A percentile compares a stretch with the other conserved stretches of the same genome.
Conservation (phyloP, 139 green algal genomes). For the Volvox africanus region DNA sequence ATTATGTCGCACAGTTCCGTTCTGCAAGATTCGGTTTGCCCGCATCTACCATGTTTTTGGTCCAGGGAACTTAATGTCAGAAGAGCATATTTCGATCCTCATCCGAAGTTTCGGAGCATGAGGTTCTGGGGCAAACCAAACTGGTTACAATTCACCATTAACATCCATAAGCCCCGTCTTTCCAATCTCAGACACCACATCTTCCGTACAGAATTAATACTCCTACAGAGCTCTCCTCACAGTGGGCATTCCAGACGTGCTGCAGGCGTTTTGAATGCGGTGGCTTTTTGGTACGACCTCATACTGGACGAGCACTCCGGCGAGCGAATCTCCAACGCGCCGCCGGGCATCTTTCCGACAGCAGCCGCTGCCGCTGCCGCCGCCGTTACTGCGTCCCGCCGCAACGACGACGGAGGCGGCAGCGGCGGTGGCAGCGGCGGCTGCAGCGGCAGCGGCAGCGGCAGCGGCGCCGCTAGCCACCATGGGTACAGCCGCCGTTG, state of each 20-base stretch:
- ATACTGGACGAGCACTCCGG: constrained; percentile 66
- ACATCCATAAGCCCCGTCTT: no score
- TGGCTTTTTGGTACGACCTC: constrained; percentile 89
- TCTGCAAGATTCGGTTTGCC: no score
- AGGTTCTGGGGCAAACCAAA: no score
- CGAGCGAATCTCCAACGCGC: constrained; percentile 1
- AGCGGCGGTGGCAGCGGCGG: neutral
- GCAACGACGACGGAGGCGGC: neutral
- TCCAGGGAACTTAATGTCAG: no score
- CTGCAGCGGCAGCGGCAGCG: neutral
- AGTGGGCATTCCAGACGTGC: neutral
- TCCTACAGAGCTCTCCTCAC: no score
- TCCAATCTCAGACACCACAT: no score
- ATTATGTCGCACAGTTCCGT: no score
- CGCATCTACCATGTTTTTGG: no score
- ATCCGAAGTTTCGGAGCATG: no score
- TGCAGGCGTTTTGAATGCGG: constrained; percentile 77
- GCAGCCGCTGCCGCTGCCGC: neutral
- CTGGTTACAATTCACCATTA: no score
- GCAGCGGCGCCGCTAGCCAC: neutral
- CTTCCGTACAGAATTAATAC: no score
- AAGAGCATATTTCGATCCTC: no score
- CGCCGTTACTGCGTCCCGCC: neutral
- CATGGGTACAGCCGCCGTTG: constrained; percentile 61
- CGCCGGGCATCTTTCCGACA: constrained; percentile 6